These are phyloP conservation scores for Diophrys sp. DNA, from an alignment of 73 alveolate species.

Conservation along the genomic window DNA sequence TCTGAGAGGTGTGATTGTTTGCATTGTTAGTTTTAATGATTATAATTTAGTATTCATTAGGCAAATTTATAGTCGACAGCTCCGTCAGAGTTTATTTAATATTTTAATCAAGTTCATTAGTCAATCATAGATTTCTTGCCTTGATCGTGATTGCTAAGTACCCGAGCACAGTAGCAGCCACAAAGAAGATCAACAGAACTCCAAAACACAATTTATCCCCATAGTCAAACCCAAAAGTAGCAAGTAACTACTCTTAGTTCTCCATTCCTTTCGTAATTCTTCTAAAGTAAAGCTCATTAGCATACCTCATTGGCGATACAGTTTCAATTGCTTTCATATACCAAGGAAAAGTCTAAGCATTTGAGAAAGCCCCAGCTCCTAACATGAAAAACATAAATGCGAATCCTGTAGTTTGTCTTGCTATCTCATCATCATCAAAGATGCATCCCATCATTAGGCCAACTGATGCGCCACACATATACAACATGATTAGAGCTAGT, in stretches of 20 bases:
- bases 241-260: neutral
- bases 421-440: conserved; percentile 34
- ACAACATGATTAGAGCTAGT: conserved; percentile 4
- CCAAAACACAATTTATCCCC: neutral
- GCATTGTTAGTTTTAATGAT: neutral
- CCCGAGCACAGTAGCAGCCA: neutral
- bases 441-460: conserved; percentile 38
- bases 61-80: neutral
- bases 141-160: conserved; percentile 2
- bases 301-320: conserved; percentile 42
- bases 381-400: conserved; percentile 15
- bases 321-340: conserved; percentile 1
- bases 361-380: conserved; percentile 40
- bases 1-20: neutral
- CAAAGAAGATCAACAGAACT: neutral
- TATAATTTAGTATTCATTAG: neutral
- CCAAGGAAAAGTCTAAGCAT: conserved; percentile 4
- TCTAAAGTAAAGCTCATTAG: conserved; percentile 17
- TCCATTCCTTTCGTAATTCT: conserved; percentile 12
- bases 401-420: conserved; percentile 16
- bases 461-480: conserved; percentile 19
- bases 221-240: neutral
- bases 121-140: neutral
- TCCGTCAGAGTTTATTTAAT: neutral
- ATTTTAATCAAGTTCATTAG: neutral